phyloP scores from a whole-genome alignment of 306 rosid species.

The Senna siamea region DNA sequence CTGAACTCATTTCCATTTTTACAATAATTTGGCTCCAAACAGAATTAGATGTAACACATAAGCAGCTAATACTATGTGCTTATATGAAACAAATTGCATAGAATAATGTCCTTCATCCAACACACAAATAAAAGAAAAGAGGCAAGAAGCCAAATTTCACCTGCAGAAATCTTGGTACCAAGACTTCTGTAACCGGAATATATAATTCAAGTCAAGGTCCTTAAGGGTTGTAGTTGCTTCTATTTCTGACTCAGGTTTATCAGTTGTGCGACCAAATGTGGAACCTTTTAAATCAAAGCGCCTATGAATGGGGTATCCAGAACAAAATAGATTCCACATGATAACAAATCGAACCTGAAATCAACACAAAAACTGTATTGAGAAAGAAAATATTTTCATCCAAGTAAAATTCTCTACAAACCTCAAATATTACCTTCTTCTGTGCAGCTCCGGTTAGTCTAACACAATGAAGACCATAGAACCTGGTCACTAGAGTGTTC shows the following conservation, averaged over 20 bases:
- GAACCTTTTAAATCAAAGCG: slow-evolving; percentile 97
- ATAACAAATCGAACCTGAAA: slow-evolving; percentile 92
- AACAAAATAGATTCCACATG: slow-evolving; percentile 93
- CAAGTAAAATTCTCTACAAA: slow-evolving; percentile 12
- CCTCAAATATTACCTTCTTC: slow-evolving; percentile 72
- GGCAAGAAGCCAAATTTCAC: slow-evolving; percentile 38
- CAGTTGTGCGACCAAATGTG: slow-evolving; percentile 80
- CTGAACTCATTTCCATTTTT: not conserved
- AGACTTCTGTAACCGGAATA: slow-evolving; percentile 80
- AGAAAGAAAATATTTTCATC: not conserved
- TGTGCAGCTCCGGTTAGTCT: slow-evolving; percentile 72
- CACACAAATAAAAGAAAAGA: not conserved
- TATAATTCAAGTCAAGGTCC: slow-evolving; percentile 85
- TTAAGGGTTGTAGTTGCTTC: slow-evolving; percentile 90
- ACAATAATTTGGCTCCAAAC: not conserved
- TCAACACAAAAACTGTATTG: slow-evolving; percentile 10
- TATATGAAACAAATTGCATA: too few species aligned
- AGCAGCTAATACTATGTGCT: slow-evolving; percentile 5
- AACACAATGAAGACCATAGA: slow-evolving; percentile 91
- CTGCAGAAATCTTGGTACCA: slow-evolving; percentile 92
- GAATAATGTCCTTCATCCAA: slow-evolving; percentile 1
- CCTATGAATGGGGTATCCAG: slow-evolving; percentile 69
- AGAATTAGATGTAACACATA: not conserved
- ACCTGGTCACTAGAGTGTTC: slow-evolving; percentile 88
- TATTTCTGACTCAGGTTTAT: slow-evolving; percentile 76